These are phyloP conservation scores for Suillus plorans DNA, from an alignment of 768 basidiomycete species.

Conservation along the genomic window DNA sequence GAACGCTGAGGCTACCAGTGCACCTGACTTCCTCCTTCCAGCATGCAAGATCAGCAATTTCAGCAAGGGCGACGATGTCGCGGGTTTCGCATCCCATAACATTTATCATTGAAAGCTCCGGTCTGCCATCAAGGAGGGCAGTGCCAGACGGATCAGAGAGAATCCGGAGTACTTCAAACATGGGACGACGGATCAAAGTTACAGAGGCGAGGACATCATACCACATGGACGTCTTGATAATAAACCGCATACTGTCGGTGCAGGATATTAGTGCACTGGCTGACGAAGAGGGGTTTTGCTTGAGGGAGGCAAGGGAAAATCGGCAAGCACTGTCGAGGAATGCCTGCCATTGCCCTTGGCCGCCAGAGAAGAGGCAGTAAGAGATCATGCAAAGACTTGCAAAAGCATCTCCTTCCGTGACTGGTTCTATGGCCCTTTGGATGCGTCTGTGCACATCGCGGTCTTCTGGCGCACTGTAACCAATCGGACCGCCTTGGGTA, in stretches of 20 bases:
- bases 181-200: slow-evolving; percentile 60
- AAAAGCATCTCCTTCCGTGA: slow-evolving; percentile 70
- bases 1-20: slow-evolving; percentile 53
- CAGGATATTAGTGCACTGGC: slow-evolving; percentile 46
- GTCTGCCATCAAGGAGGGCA: slow-evolving; percentile 32
- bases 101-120: slow-evolving; percentile 68
- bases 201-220: slow-evolving; percentile 82
- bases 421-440: slow-evolving; percentile 17
- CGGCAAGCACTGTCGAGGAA: slow-evolving; percentile 63
- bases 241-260: slow-evolving; percentile 58
- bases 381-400: slow-evolving; percentile 77
- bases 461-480: slow-evolving; percentile 22
- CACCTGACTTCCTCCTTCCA: slow-evolving; percentile 57
- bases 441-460: slow-evolving; percentile 26
- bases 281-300: slow-evolving; percentile 35
- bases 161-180: slow-evolving; percentile 52
- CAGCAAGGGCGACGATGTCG: slow-evolving; percentile 76
- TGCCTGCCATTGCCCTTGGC: slow-evolving; percentile 63
- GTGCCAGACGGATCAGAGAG: slow-evolving; percentile 43
- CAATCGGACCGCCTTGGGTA: slow-evolving; percentile 24
- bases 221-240: slow-evolving; percentile 85
- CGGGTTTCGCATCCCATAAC: slow-evolving; percentile 86
- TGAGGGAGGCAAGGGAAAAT: slow-evolving; percentile 54
- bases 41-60: slow-evolving; percentile 60
- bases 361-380: slow-evolving; percentile 75